These are phyloP conservation scores for Blumeria graminis DNA, from an alignment of 2,329 filamentous ascomycete species.

Conservation along the genomic window DNA sequence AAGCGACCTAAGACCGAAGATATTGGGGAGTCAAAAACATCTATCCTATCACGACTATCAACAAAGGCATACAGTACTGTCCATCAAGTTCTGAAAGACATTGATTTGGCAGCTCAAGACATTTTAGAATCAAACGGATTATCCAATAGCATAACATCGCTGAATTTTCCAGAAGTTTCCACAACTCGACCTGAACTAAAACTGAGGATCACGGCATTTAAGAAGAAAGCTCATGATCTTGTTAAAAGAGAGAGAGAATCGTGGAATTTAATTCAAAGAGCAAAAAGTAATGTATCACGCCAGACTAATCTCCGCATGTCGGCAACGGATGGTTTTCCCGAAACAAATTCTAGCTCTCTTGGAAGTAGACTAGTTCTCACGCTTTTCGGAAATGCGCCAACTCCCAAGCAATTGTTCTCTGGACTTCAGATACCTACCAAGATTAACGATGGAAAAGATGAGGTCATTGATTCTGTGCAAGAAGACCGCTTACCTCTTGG, in stretches of 20 bases:
- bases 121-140: slow-evolving; percentile 24
- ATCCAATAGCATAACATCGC: slow-evolving; percentile 11
- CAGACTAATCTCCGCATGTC: slow-evolving; percentile 1
- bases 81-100: slow-evolving; percentile 38
- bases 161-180: slow-evolving; percentile 9
- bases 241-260: slow-evolving; percentile 32
- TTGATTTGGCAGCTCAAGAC: slow-evolving; percentile 24
- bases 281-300: slow-evolving; percentile 9
- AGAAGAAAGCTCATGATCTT: slow-evolving; percentile 35
- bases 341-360: slow-evolving; percentile 15
- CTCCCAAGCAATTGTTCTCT: slow-evolving; percentile 61
- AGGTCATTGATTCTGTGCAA: slow-evolving; percentile 23
- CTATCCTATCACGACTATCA: slow-evolving; percentile 16
- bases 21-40: slow-evolving; percentile 17
- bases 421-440: slow-evolving; percentile 39
- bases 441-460: slow-evolving; percentile 14
- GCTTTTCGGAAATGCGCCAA: slow-evolving; percentile 49
- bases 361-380: slow-evolving; percentile 42
- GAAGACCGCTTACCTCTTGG: slow-evolving; percentile 50
- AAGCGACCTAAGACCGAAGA: slow-evolving; percentile 36
- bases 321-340: slow-evolving; percentile 1
- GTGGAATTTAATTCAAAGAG: slow-evolving; percentile 14
- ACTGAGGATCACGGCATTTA: slow-evolving; percentile 22
- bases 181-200: slow-evolving; percentile 9
- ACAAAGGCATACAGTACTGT: slow-evolving; percentile 31